Conservation (phyloP, 192 early-diverging fungal genomes). For the Dissophora ornata region DNA sequence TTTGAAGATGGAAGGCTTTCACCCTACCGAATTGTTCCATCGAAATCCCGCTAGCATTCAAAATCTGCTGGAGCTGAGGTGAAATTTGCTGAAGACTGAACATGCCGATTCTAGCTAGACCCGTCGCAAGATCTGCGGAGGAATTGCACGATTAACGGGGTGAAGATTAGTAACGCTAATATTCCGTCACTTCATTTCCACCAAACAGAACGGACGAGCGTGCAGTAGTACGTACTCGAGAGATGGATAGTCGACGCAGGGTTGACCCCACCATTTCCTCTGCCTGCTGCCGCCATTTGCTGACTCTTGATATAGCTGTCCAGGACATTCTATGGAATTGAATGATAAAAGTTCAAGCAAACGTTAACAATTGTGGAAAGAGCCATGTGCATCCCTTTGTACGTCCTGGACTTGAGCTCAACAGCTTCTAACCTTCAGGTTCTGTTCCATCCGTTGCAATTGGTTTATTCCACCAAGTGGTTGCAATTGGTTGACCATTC, state of each 20-base stretch:
- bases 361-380: too few species aligned
- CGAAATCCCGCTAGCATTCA: constrained; percentile 3
- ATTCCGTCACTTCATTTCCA: too few species aligned
- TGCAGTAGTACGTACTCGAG: constrained; percentile 17
- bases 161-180: too few species aligned
- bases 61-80: constrained; percentile 27
- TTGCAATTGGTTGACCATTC: constrained; percentile 20
- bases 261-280: constrained; percentile 9
- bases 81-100: constrained; percentile 26
- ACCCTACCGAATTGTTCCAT: constrained; percentile 26
- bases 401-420: too few species aligned
- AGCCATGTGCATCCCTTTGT: too few species aligned
- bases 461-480: neutral
- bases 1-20: constrained; percentile 14
- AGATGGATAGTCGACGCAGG: neutral
- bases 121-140: constrained; percentile 16
- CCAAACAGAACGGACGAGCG: too few species aligned
- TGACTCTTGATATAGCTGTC: constrained; percentile 30
- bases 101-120: constrained; percentile 31
- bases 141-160: neutral
- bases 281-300: constrained; percentile 29
- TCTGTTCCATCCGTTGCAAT: constrained; percentile 22
- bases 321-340: too few species aligned
- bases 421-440: constrained; percentile 43
- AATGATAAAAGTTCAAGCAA: too few species aligned